Evolutionary conservation across 148 eudicot genomes (phyloP).

Genomic region (Nepenthes gracilis): DNA sequence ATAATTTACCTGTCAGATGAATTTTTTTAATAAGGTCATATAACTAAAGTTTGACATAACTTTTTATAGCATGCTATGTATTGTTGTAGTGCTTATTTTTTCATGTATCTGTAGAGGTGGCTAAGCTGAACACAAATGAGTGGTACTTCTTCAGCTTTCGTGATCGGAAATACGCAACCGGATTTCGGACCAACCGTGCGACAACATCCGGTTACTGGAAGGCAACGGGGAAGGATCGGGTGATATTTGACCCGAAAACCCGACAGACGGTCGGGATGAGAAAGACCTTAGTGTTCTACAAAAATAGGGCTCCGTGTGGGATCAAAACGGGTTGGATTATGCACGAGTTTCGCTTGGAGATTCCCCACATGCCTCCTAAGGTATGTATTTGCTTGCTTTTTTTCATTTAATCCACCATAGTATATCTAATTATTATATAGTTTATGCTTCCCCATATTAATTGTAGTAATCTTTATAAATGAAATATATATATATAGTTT

Average conservation of each 20-base stretch:
- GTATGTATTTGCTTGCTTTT: background rate
- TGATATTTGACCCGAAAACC: constrained; percentile 9
- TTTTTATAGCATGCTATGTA: too few relatives aligned
- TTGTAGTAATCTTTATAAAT: too few relatives aligned
- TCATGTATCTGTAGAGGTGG: constrained; percentile 3
- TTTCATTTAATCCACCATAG: too few relatives aligned
- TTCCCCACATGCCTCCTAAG: constrained; percentile 12
- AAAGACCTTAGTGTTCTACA: constrained; percentile 10
- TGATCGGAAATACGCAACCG: constrained; percentile 8
- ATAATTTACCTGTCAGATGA: too few relatives aligned
- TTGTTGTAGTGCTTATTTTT: too few relatives aligned
- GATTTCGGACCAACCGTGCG: constrained; percentile 9
- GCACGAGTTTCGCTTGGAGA: constrained; percentile 11
- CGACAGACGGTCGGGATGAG: constrained; percentile 8
- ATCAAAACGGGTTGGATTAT: constrained; percentile 12
- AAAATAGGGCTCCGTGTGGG: constrained; percentile 8
- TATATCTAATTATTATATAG: too few relatives aligned
- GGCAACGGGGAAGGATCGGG: constrained; percentile 13
- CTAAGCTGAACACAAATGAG: constrained; percentile 10
- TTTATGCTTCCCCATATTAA: too few relatives aligned
- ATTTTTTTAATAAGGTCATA: too few relatives aligned
- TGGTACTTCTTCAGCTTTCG: constrained; percentile 11
- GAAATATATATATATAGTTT: too few relatives aligned
- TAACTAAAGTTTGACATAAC: too few relatives aligned
- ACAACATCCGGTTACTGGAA: constrained; percentile 11